phyloP scores from a whole-genome alignment of 2,329 filamentous ascomycete genomes.

The Tolypocladium endophyticum region DNA sequence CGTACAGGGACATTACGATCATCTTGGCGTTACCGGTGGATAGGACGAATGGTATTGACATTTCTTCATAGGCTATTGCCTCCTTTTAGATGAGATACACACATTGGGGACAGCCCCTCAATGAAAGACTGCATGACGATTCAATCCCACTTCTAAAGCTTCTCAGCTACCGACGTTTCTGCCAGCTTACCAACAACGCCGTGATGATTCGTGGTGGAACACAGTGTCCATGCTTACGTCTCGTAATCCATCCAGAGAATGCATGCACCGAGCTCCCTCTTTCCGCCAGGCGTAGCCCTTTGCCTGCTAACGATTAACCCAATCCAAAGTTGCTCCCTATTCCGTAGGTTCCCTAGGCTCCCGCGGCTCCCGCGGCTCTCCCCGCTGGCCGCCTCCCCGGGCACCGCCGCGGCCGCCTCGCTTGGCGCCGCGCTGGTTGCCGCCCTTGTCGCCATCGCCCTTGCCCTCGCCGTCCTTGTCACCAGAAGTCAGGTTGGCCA shows the following conservation, averaged over 20 bases:
- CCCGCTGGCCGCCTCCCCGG: conserved; percentile 39
- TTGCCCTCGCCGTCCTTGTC: conserved; percentile 41
- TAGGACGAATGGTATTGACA: conserved; percentile 20
- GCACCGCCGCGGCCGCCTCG: conserved; percentile 41
- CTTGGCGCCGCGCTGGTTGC: conserved; percentile 38
- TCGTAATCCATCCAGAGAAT: conserved; percentile 11
- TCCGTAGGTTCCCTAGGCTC: conserved; percentile 23
- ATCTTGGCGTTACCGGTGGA: conserved; percentile 29
- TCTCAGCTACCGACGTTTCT: conserved; percentile 18
- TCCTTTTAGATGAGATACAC: conserved; percentile 3
- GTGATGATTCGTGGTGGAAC: conserved; percentile 21
- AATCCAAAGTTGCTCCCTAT: conserved; percentile 12
- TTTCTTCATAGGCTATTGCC: conserved; percentile 13
- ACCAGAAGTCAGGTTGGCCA: conserved; percentile 48
- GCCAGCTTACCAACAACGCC: conserved; percentile 26
- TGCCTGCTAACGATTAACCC: background rate
- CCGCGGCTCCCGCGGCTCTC: conserved; percentile 34
- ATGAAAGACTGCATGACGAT: conserved; percentile 13
- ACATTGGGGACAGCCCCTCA: background rate
- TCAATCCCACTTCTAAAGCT: conserved; percentile 23
- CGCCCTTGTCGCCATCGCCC: conserved; percentile 30
- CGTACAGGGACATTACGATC: conserved; percentile 23
- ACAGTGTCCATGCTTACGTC: conserved; percentile 19
- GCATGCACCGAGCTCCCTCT: conserved; percentile 3
- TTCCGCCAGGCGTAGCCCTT: background rate